Evolutionary conservation across 2,329 filamentous ascomycete genomes (phyloP), one percentile per base, ranked within the genome.

Genomic region (Ilyonectria destructans): DNA sequence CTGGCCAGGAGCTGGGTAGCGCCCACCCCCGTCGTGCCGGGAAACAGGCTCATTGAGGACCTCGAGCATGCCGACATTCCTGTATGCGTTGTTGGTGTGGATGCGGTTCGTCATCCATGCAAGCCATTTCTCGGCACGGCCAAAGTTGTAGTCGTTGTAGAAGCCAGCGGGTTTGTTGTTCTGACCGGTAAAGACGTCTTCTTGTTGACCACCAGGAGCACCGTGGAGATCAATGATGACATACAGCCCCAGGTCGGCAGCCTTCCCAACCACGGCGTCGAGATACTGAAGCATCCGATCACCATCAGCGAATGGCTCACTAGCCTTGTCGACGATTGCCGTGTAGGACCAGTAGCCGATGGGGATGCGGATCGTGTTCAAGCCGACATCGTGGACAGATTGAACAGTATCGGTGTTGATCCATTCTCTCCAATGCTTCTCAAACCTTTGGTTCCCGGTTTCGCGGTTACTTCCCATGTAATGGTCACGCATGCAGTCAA

Each of bases 261-360:
- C 70, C 3, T 72, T 72, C 3, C 63, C 26, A 0, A 70, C 67
- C 0, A 72, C 70, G 1, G 64, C 70, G 1, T 72, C 70, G 4
- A 72, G 70, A 10, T 69, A 72, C 2, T 70, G 70, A 1, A 72
- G 48, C 67, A 72, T 72, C 1, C 58, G 58, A 9, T 70, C 29
- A 0, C 70, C 70, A 10, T 72, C 70, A 0, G 70, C 70, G 31
- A 72, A 72, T 0, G 70, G 70, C 8, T 72, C 70, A 2, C 70
- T 72, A 19, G 48, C 48, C 3, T 52, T 69, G n/a, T 72, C 70
- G 1, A 72, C 70, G 1, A 72, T 72, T 3, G 58, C 61, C 0
- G 31, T 58, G n/a, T 69, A 72, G 0, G 70, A 72, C 70, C 70
- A 72, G 31, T 72, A 72, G n/a, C 70, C 70, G 2, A 72, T 72